These are phyloP conservation scores for Dactylellina leptospora DNA, from an alignment of 2,329 filamentous ascomycete species.

Conservation along the genomic window DNA sequence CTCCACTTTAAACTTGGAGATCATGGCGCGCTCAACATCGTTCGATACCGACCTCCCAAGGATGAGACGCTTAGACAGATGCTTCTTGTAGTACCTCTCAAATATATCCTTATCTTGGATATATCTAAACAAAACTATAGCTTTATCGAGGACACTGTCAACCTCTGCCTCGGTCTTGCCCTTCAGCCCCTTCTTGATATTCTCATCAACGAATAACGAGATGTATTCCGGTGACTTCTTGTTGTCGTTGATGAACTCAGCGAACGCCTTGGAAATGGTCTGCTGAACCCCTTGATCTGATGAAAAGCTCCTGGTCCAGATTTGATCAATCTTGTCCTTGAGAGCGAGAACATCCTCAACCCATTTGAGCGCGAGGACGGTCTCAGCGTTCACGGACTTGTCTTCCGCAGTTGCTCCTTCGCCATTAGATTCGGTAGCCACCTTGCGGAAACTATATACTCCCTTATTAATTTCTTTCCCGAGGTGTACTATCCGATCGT, in stretches of 20 bases:
- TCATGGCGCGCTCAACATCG: slow-evolving; percentile 94
- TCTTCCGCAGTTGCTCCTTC: slow-evolving; percentile 65
- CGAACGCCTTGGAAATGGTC: slow-evolving; percentile 83
- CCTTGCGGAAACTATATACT: slow-evolving; percentile 63
- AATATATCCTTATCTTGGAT: slow-evolving; percentile 93
- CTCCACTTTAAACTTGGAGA: slow-evolving; percentile 95
- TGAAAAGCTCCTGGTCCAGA: slow-evolving; percentile 77
- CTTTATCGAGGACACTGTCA: slow-evolving; percentile 84
- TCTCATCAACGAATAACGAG: slow-evolving; percentile 96
- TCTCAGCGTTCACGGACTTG: slow-evolving; percentile 67
- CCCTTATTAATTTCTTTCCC: slow-evolving; percentile 82
- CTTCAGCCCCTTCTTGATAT: slow-evolving; percentile 90
- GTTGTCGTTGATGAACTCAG: slow-evolving; percentile 94
- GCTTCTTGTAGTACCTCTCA: slow-evolving; percentile 97
- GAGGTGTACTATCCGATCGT: slow-evolving; percentile 78
- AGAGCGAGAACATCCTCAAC: slow-evolving; percentile 86
- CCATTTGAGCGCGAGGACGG: slow-evolving; percentile 89
- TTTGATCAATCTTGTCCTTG: slow-evolving; percentile 86
- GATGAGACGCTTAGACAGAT: slow-evolving; percentile 84
- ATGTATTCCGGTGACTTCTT: slow-evolving; percentile 86
- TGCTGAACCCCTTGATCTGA: slow-evolving; percentile 81
- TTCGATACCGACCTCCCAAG: slow-evolving; percentile 89
- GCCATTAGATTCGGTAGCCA: slow-evolving; percentile 60
- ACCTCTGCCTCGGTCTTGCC: slow-evolving; percentile 90
- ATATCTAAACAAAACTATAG: slow-evolving; percentile 85